Evolutionary conservation across 176 grass and related monocot species (phyloP).

Genomic region (Dendrocalamus sinicus): DNA sequence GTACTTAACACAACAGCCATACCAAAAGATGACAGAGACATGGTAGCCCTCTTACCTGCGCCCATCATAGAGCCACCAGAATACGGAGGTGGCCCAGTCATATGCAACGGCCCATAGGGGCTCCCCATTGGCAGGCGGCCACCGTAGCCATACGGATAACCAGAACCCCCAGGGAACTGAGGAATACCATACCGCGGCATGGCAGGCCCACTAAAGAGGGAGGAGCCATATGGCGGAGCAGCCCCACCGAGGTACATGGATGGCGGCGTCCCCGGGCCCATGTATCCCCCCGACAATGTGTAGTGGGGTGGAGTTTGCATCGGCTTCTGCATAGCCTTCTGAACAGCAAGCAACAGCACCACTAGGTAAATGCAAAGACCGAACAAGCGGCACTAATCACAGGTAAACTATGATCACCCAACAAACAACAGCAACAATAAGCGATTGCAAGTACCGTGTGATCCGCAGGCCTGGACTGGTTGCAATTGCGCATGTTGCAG

Average conservation of each 20-base stretch:
- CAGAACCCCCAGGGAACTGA: conserved; percentile 71
- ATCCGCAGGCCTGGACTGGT: conserved; percentile 72
- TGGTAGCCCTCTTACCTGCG: conserved; percentile 50
- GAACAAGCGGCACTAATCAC: background rate
- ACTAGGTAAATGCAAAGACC: conserved; percentile 41
- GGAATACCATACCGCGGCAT: conserved; percentile 64
- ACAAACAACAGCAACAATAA: background rate
- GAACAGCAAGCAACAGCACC: conserved; percentile 29
- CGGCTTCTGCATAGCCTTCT: conserved; percentile 64
- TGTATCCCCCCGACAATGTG: conserved; percentile 50
- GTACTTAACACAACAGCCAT: background rate
- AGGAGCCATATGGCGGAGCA: conserved; percentile 60
- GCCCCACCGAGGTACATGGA: conserved; percentile 67
- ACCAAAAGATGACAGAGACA: background rate
- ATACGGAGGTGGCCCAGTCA: conserved; percentile 64
- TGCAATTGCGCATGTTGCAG: conserved; percentile 91
- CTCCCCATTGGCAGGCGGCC: conserved; percentile 68
- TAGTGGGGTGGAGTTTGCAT: conserved; percentile 64
- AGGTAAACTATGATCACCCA: background rate
- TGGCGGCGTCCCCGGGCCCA: conserved; percentile 58
- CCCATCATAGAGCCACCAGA: conserved; percentile 67
- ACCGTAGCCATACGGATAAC: conserved; percentile 71
- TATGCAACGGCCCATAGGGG: conserved; percentile 67
- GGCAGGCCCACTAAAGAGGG: conserved; percentile 60
- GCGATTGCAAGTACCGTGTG: conserved; percentile 47